Evolutionary conservation across 176 grass and related monocot species (phyloP).

Genomic region (Pharus latifolius): DNA sequence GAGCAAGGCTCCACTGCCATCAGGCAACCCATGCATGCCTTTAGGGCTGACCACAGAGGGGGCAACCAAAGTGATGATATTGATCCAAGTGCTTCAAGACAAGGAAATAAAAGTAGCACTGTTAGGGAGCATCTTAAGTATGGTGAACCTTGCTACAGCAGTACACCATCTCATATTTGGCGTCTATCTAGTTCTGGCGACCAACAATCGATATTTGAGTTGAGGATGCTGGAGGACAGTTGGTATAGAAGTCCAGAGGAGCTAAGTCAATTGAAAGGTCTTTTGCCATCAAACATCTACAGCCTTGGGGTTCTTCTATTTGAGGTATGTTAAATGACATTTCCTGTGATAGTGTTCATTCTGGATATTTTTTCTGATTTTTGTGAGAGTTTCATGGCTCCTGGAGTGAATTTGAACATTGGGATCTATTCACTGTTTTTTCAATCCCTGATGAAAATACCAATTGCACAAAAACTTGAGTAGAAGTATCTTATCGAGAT

Average conservation of each 20-base stretch:
- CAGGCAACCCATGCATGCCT: conserved; percentile 14
- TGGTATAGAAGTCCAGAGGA: conserved; percentile 92
- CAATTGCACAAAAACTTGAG: no score
- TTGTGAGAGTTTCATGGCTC: no score
- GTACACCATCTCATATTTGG: neutral
- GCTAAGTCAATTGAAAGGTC: conserved; percentile 21
- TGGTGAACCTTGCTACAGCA: conserved; percentile 1
- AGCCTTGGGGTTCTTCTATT: conserved; percentile 95
- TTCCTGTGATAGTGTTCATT: neutral
- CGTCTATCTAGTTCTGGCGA: conserved; percentile 15
- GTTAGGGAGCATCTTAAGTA: conserved; percentile 18
- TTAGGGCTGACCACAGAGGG: conserved; percentile 24
- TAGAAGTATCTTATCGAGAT: neutral
- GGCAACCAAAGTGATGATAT: conserved; percentile 25
- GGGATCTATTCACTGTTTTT: no score
- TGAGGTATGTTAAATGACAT: conserved; percentile 51
- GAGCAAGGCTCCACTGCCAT: conserved; percentile 18
- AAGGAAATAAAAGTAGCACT: conserved; percentile 30
- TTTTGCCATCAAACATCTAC: conserved; percentile 70
- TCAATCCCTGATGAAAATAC: no score
- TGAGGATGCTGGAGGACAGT: conserved; percentile 64
- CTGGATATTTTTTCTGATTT: conserved; percentile 2
- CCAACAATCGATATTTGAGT: conserved; percentile 32
- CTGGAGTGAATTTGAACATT: no score
- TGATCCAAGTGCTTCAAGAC: conserved; percentile 14